phyloP scores from a whole-genome alignment of 2,329 filamentous ascomycete species.

The Coleophoma eucalyptorum region DNA sequence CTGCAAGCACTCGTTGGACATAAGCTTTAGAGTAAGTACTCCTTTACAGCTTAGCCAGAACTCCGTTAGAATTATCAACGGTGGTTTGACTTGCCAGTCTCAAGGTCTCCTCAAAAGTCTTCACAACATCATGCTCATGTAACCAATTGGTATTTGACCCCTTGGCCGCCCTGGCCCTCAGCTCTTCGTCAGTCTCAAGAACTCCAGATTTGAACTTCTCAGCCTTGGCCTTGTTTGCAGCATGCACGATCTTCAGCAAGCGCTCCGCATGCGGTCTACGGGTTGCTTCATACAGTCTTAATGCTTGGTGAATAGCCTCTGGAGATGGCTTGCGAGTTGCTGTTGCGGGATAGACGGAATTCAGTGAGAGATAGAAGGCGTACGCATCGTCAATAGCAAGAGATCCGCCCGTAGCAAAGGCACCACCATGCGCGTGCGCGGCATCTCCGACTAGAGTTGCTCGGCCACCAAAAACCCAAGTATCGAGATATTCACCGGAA shows the following conservation, averaged over 20 bases:
- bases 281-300: conserved; percentile 30
- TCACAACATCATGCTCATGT: conserved; percentile 24
- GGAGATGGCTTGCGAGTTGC: conserved; percentile 8
- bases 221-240: conserved; percentile 9
- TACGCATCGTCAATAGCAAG: conserved; percentile 36
- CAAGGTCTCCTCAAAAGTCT: conserved; percentile 13
- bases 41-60: too few relatives aligned
- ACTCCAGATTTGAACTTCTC: conserved; percentile 9
- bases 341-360: conserved; percentile 8
- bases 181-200: conserved; percentile 17
- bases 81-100: neutral
- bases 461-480: conserved; percentile 25
- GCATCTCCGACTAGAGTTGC: conserved; percentile 32
- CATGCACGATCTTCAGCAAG: conserved; percentile 15
- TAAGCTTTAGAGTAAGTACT: too few relatives aligned
- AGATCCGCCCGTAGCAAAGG: conserved; percentile 33
- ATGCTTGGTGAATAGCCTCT: conserved; percentile 13
- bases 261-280: conserved; percentile 30
- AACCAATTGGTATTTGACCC: conserved; percentile 38
- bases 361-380: conserved; percentile 21
- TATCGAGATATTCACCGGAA: conserved; percentile 24
- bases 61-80: too few relatives aligned
- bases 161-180: conserved; percentile 44
- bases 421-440: conserved; percentile 34
- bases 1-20: too few relatives aligned